Percentiles rank a stretch among this genome's conserved stretches.
Evolutionary conservation across 192 early-diverging fungal genomes (phyloP).

Genomic region (Podila minutissima): DNA sequence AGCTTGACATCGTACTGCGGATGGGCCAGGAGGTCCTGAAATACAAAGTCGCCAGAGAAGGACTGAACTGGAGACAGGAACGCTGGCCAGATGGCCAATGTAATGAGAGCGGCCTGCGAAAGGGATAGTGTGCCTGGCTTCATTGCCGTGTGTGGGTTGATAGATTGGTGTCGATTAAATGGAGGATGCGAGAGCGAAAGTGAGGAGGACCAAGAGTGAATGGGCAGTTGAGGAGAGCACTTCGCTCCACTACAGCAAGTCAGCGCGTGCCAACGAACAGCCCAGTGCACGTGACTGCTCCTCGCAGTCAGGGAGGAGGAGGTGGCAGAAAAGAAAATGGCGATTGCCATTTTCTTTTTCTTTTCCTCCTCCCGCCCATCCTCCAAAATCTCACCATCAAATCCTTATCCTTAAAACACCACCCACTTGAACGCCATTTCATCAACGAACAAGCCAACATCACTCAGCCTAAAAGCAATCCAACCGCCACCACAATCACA

Average conservation of each 20-base stretch:
- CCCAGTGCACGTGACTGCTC: no score
- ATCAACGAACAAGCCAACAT: no score
- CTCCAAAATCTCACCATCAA: background rate
- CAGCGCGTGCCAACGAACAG: background rate
- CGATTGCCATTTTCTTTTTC: background rate
- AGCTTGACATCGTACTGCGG: constrained; percentile 56
- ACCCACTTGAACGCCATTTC: no score
- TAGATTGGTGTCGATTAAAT: no score
- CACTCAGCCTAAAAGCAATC: no score
- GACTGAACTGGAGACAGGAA: background rate
- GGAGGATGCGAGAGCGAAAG: no score
- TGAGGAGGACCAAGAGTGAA: no score
- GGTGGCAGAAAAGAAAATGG: background rate
- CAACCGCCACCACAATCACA: no score
- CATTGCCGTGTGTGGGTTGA: constrained; percentile 2
- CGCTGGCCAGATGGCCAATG: constrained; percentile 4
- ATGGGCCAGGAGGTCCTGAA: constrained; percentile 59
- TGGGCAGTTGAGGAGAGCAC: no score
- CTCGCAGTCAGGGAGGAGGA: background rate
- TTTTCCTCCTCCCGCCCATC: background rate
- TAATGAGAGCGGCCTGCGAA: constrained; percentile 8
- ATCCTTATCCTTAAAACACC: no score
- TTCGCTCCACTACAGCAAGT: background rate
- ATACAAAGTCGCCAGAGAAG: constrained; percentile 40
- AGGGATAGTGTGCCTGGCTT: constrained; percentile 12